Conservation (phyloP, 129 eudicot genomes). For the Oenanthe sinensis region DNA sequence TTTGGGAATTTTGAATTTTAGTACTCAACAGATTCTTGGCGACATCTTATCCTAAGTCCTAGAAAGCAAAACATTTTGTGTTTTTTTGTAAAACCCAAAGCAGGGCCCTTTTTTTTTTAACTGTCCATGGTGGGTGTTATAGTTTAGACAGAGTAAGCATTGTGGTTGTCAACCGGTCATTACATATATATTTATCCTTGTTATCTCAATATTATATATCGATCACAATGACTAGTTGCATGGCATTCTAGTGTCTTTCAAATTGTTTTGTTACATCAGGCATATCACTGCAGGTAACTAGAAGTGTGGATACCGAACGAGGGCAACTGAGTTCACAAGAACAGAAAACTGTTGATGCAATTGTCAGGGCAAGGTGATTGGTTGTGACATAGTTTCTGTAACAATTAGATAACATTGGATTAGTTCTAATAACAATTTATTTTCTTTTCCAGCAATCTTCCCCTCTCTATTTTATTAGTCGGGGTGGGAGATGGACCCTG, state of each 20-base stretch:
- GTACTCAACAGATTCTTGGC: neutral
- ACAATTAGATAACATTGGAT: neutral
- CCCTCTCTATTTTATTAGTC: conserved; percentile 81
- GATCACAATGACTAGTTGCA: neutral
- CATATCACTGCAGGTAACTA: conserved; percentile 56
- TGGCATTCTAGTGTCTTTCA: neutral
- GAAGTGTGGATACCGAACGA: conserved; percentile 82
- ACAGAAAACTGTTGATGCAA: conserved; percentile 87
- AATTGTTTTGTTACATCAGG: conserved; percentile 6
- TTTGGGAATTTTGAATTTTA: neutral
- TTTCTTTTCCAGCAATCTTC: conserved; percentile 60
- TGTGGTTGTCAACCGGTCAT: neutral
- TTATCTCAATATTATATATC: neutral
- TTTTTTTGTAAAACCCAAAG: neutral
- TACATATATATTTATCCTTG: neutral
- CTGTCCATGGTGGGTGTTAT: neutral
- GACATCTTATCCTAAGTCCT: neutral
- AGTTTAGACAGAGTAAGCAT: neutral
- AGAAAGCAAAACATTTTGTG: neutral
- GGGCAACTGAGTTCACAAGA: conserved; percentile 93
- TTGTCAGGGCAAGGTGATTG: conserved; percentile 79
- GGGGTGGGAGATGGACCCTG: conserved; percentile 99
- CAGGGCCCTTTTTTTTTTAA: neutral
- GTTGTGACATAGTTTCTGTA: conserved; percentile 7
- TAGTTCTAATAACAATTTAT: conserved; percentile 4